Evolutionary conservation across 345 rosid species (phyloP), one percentile per base, ranked within the genome.

Genomic region (Passiflora organensis): DNA sequence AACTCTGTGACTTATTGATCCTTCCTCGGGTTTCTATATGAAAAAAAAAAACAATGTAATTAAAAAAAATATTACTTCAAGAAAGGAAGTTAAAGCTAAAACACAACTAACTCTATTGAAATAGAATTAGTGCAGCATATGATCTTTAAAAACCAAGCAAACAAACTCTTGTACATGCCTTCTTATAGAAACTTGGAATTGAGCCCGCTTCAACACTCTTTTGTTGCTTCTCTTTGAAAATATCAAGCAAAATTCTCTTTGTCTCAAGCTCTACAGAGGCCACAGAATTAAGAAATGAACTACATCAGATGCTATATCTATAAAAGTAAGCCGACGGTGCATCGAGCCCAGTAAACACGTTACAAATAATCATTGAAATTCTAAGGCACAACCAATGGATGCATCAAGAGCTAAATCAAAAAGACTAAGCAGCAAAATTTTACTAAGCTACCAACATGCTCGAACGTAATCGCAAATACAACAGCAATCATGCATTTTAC

Each of bases 11-110:
- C 95, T 94, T 51, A 93, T 89, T 43, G 99, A 93, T 66, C 99
- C 99, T 66, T 79, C 95, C 72, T 93, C 97, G 25, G 99, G 97
- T 72, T 93, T 93, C 99, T 93, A 81, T 67, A 80, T n/a, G 43
- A 71, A 61, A 32, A 65, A 61, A 37, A 63, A 39, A 51, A 19
- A 13, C 2, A 43, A 34, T 44, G 18, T 21, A 32, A 57, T 32
- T 20, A 37, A 51, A 58, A 13, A 23, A 24, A 18, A 14, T 2
- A 20, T 32, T 18, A n/a, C 1, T 41, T 41, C 13, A 16, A 6
- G 10, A 24, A n/a, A 24, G 6, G 13, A 49, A 49, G 15, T 16
- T n/a, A 46, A 13, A 14, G 13, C 50, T 17, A 46, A 11, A 20
- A 2, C 13, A 18, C 20, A 42, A 23, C 50, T 11, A 18, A 6